Conservation (phyloP, 2,329 filamentous ascomycete genomes). For the Alternaria arborescens region DNA sequence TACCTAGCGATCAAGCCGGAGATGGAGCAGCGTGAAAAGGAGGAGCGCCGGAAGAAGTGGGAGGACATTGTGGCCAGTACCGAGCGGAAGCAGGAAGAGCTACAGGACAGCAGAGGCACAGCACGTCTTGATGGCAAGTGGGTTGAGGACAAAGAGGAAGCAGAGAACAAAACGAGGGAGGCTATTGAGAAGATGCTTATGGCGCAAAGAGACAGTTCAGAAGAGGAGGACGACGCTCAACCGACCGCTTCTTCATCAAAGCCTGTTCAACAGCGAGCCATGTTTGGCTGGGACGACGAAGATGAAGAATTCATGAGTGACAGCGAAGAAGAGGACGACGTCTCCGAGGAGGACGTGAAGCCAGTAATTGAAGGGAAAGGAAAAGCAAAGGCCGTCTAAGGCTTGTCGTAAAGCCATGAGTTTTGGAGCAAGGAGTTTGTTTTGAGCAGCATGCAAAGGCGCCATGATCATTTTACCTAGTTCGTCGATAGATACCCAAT, state of each 20-base stretch:
- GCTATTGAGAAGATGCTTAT: conserved; percentile 67
- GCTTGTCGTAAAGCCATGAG: not conserved
- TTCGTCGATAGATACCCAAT: conserved; percentile 25
- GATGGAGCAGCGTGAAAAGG: conserved; percentile 94
- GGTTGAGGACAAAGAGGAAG: conserved; percentile 94
- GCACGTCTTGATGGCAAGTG: conserved; percentile 82
- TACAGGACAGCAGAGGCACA: conserved; percentile 74
- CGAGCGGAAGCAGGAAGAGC: conserved; percentile 83
- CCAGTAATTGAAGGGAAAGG: conserved; percentile 51
- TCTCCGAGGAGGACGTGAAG: conserved; percentile 45
- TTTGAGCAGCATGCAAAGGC: conserved; percentile 12
- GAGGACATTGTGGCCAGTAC: conserved; percentile 86
- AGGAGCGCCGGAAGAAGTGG: conserved; percentile 84
- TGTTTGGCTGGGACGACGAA: conserved; percentile 82
- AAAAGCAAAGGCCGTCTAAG: conserved; percentile 52
- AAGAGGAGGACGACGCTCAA: conserved; percentile 43
- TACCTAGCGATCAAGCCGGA: conserved; percentile 96
- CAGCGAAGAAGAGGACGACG: conserved; percentile 57
- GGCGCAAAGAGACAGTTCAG: conserved; percentile 56
- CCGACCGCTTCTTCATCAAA: conserved; percentile 36
- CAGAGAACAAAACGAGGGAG: conserved; percentile 80
- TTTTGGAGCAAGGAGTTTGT: not conserved
- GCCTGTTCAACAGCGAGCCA: conserved; percentile 56
- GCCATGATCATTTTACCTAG: conserved; percentile 2
- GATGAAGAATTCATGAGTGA: conserved; percentile 61